Percentiles rank a stretch among this genome's conserved stretches.
phyloP scores from a whole-genome alignment of 805 yeast species.

The Candida nanaspora region DNA sequence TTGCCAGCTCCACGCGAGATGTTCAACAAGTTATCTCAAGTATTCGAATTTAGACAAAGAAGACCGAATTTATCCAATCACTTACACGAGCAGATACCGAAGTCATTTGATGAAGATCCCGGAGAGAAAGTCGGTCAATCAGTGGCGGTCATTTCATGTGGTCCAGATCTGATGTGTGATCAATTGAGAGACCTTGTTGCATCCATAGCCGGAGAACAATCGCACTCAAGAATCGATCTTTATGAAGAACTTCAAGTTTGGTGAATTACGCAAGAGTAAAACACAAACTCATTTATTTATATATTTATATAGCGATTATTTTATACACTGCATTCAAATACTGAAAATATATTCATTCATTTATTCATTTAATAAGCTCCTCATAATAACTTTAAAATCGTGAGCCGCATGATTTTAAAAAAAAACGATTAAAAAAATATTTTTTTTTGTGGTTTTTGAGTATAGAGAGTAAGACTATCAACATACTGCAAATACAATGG shows the following conservation, averaged over 20 bases:
- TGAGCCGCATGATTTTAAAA: too few relatives aligned
- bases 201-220: slow-evolving; percentile 14
- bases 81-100: slow-evolving; percentile 17
- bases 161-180: slow-evolving; percentile 49
- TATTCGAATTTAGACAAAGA: slow-evolving; percentile 32
- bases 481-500: too few relatives aligned
- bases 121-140: slow-evolving; percentile 16
- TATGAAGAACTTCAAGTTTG: slow-evolving; percentile 55
- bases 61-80: slow-evolving; percentile 38
- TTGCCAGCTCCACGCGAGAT: slow-evolving; percentile 21
- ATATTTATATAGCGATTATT: background rate
- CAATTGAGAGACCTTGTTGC: slow-evolving; percentile 38
- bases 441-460: too few relatives aligned
- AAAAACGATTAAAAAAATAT: too few relatives aligned
- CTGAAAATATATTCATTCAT: too few relatives aligned
- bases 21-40: background rate
- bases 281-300: background rate
- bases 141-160: slow-evolving; percentile 49
- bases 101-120: background rate
- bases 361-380: too few relatives aligned
- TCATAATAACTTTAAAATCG: too few relatives aligned
- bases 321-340: too few relatives aligned
- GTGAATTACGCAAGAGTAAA: slow-evolving; percentile 28
- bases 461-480: too few relatives aligned
- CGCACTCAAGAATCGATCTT: slow-evolving; percentile 41